Conservation (phyloP, 2,329 filamentous ascomycete genomes). For the Juglanconis oblonga region DNA sequence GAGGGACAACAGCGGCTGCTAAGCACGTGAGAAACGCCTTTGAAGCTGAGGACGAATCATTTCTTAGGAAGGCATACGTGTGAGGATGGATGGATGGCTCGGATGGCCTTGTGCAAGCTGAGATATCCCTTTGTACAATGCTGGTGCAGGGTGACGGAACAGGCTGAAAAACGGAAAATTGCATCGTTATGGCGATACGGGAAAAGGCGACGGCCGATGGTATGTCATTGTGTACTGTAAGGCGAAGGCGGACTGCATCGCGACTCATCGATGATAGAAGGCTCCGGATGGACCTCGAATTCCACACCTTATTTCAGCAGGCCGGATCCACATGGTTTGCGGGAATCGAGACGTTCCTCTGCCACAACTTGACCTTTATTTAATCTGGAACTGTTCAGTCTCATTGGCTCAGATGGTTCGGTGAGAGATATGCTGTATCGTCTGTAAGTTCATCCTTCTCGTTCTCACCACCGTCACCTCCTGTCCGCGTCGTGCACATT, state of each 20-base stretch:
- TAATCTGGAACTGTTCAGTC: no score
- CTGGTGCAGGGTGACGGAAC: not conserved
- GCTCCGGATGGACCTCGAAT: not conserved
- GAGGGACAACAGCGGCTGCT: not conserved
- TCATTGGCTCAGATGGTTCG: no score
- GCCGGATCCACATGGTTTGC: not conserved
- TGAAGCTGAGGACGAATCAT: not conserved
- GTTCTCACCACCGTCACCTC: no score
- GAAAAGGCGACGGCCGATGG: not conserved
- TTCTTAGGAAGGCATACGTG: not conserved
- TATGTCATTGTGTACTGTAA: not conserved
- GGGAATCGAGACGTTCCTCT: not conserved
- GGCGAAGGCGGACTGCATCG: conserved; percentile 5
- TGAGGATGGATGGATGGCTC: not conserved
- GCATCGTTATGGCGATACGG: not conserved
- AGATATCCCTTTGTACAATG: not conserved
- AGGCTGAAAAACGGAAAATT: not conserved
- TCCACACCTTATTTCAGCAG: not conserved
- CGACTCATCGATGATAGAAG: conserved; percentile 7
- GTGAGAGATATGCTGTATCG: no score
- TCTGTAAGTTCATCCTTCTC: no score
- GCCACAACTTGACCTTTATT: not conserved
- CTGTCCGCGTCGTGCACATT: no score
- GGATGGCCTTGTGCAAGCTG: not conserved
- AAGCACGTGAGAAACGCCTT: not conserved